phyloP scores from a whole-genome alignment of 805 yeast genomes.

The Wickerhamiella qilinensis region DNA sequence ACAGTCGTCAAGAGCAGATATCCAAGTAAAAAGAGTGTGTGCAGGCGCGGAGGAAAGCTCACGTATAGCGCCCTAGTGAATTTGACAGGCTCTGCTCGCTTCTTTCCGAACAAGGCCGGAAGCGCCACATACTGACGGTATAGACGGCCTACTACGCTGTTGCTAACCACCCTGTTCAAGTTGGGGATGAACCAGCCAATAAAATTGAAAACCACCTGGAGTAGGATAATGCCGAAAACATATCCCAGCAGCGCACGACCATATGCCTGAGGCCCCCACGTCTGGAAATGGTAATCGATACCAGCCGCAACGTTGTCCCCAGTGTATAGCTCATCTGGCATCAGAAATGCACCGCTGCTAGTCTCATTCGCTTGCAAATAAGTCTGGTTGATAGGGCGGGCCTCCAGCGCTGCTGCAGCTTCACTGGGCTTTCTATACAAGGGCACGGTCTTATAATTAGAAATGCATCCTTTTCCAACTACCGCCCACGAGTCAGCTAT shows the following conservation, averaged over 20 bases:
- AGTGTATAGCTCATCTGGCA: neutral
- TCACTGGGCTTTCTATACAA: neutral
- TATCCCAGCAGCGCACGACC: conserved; percentile 5
- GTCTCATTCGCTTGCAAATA: conserved; percentile 3
- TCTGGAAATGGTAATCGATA: conserved; percentile 1
- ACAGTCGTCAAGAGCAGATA: conserved; percentile 1
- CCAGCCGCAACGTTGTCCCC: neutral
- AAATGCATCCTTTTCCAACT: neutral
- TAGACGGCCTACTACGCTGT: neutral
- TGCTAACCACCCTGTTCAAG: neutral
- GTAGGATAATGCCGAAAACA: conserved; percentile 5
- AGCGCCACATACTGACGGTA: conserved; percentile 1
- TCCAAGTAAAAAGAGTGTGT: neutral
- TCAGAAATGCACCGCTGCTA: conserved; percentile 2
- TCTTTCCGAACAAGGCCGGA: conserved; percentile 2
- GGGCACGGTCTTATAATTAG: neutral
- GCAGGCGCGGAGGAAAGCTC: conserved; percentile 3
- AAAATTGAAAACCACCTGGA: conserved; percentile 6
- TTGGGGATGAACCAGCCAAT: conserved; percentile 5
- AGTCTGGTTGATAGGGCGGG: conserved; percentile 3
- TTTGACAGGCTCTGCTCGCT: conserved; percentile 3
- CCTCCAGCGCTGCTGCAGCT: neutral
- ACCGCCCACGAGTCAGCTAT: neutral
- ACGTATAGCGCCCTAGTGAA: neutral
- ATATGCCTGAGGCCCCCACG: neutral